Evolutionary conservation across 139 green algal species (phyloP).

Genomic region (Spirogloea muscicola): DNA sequence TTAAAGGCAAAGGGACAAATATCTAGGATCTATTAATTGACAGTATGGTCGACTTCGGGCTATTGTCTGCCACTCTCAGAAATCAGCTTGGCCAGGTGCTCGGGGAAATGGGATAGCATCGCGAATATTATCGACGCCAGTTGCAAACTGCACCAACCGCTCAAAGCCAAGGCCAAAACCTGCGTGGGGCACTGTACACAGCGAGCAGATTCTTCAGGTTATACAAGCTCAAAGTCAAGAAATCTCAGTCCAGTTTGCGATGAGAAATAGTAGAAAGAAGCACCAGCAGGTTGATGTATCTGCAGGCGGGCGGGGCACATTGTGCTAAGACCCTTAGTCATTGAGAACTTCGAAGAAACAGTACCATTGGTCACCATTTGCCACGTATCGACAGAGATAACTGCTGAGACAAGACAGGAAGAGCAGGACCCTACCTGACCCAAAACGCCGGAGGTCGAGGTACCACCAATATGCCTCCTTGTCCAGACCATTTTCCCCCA

Average conservation of each 20-base stretch:
- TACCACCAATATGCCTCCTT: conserved; percentile 82
- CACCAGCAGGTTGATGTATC: not conserved
- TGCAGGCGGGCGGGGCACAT: not conserved
- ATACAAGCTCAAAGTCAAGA: no score
- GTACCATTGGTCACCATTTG: not conserved
- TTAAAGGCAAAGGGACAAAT: no score
- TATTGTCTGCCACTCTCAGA: no score
- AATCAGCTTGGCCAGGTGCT: conserved; percentile 48
- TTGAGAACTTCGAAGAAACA: not conserved
- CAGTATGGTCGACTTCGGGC: no score
- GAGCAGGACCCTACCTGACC: conserved; percentile 50
- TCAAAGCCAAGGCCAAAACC: conserved; percentile 94
- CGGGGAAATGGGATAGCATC: conserved; percentile 75
- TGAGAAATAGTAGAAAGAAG: not conserved
- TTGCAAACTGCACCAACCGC: conserved; percentile 67
- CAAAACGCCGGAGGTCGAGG: conserved; percentile 91
- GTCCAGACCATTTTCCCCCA: conserved; percentile 54
- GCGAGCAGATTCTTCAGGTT: no score
- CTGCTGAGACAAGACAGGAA: not conserved
- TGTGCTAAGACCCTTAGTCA: not conserved
- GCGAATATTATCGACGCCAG: conserved; percentile 69
- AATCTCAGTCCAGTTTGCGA: not conserved
- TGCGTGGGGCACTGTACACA: conserved; percentile 74
- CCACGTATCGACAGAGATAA: not conserved
- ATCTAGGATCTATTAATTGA: no score